These are phyloP conservation scores for Friedmanniomyces endolithicus DNA, from an alignment of 495 filamentous ascomycete species.

Conservation along the genomic window DNA sequence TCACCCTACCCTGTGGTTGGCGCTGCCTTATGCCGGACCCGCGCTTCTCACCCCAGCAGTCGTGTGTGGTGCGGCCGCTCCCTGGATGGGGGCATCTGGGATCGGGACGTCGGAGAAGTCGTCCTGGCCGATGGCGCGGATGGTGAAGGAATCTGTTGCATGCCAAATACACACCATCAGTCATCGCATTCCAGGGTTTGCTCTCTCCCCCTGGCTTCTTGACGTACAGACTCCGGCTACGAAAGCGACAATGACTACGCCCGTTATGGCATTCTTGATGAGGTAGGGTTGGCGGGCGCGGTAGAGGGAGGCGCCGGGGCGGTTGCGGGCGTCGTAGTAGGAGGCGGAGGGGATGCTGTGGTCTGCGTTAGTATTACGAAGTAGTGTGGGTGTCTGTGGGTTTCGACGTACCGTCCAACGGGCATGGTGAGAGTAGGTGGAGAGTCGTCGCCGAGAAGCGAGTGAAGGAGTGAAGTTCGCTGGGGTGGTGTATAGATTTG, in stretches of 20 bases:
- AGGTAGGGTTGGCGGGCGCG: constrained; percentile 86
- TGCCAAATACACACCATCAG: background rate
- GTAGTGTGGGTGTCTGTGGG: too few relatives aligned
- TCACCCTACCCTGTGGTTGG: too few relatives aligned
- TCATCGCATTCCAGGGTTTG: background rate
- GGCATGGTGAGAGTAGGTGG: constrained; percentile 16
- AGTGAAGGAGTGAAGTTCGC: too few relatives aligned
- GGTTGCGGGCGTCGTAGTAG: constrained; percentile 80
- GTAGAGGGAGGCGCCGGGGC: constrained; percentile 70
- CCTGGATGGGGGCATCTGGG: constrained; percentile 51
- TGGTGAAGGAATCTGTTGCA: constrained; percentile 69
- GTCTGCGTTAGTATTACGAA: constrained; percentile 2
- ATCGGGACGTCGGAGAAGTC: constrained; percentile 94
- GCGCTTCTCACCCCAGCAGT: constrained; percentile 8
- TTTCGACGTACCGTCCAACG: constrained; percentile 4
- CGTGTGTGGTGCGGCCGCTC: constrained; percentile 21
- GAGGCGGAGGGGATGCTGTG: constrained; percentile 56
- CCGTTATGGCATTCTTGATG: constrained; percentile 72
- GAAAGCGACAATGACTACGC: constrained; percentile 54
- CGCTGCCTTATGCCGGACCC: background rate
- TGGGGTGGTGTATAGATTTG: too few relatives aligned
- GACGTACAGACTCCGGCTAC: constrained; percentile 70
- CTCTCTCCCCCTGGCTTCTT: background rate
- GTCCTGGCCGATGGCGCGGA: constrained; percentile 82
- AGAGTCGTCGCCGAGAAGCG: too few relatives aligned